Conservation (phyloP, 768 basidiomycete species). For the Macrocybe gigantea region DNA sequence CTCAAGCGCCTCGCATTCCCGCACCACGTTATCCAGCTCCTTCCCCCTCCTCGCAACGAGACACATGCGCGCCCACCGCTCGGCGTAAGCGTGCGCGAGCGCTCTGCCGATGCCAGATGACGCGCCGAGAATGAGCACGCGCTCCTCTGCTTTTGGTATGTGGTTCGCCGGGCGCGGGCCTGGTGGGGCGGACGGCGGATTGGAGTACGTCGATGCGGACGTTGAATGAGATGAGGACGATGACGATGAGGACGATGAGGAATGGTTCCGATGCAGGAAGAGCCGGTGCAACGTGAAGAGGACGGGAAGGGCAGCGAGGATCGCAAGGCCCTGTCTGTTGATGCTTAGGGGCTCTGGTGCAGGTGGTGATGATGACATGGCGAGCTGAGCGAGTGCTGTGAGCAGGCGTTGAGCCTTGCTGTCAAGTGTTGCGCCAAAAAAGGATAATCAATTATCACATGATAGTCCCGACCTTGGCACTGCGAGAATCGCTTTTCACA, state of each 20-base stretch:
- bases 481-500: too few relatives aligned
- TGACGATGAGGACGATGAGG: too few relatives aligned
- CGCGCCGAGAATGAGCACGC: conserved; percentile 78
- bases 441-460: too few relatives aligned
- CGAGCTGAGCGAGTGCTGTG: too few relatives aligned
- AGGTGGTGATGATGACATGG: too few relatives aligned
- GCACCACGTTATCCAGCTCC: conserved; percentile 45
- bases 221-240: too few relatives aligned
- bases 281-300: conserved; percentile 15
- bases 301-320: conserved; percentile 20
- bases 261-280: conserved; percentile 1
- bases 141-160: conserved; percentile 45
- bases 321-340: conserved; percentile 11
- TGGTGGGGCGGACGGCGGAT: too few relatives aligned
- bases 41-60: conserved; percentile 70
- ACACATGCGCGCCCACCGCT: conserved; percentile 59
- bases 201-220: too few relatives aligned
- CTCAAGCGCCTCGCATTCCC: conserved; percentile 28
- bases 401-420: too few relatives aligned
- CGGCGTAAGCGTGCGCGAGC: conserved; percentile 65
- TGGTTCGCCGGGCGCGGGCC: conserved; percentile 1
- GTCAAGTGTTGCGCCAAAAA: too few relatives aligned
- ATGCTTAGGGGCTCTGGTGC: conserved; percentile 3
- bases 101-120: conserved; percentile 77
- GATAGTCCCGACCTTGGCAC: too few relatives aligned